Evolutionary conservation across 169 alveolate species (phyloP), one percentile per base, ranked within the genome.

Genomic region (Plasmodium gallinaceum): DNA sequence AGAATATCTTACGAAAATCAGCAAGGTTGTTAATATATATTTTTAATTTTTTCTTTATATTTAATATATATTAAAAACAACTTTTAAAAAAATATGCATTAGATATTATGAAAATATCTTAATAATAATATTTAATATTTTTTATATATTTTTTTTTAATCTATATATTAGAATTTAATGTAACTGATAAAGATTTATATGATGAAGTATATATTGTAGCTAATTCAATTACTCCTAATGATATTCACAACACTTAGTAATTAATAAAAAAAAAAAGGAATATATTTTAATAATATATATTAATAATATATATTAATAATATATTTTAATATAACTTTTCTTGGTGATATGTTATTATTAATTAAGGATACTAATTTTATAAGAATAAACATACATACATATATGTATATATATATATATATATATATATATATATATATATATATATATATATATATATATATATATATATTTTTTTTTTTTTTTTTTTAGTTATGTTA

Each of bases 201-300:
- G 89, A 68, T 24, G 89, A 76, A n/a, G 70, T 76, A n/a, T 76
- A 76, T 39, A 57, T 76, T n/a, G 89, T 76, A 43, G 74, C 89
- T 20, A 76, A 76, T 68, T 76, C 89, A 37, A 57, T 76, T 7
- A 76, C 89, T 0, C 64, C 89, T 48, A 76, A 76, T 24, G 89
- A 76, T 14, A 64, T 51, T 6, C 68, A 76, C 26, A 76, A 64
- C 42, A 64, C 76, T 12, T 76, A 62, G 89, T 76, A 76, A 52
- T 32, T 32, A 32, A 32, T 32, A 32, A 4, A 32, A 32, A 32
- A 4, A 32, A 32, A 32, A 32, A 32, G 4, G 4, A 2, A 32
- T 32, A 32, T 32, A 32, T 32, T 32, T 32, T 2, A 32, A 32
- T 32, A 2, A 32, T 32, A 32, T 32, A 32, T 32, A 2, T 32